Evolutionary conservation across 305 asterid genomes (phyloP).

Genomic region (Withania somnifera): DNA sequence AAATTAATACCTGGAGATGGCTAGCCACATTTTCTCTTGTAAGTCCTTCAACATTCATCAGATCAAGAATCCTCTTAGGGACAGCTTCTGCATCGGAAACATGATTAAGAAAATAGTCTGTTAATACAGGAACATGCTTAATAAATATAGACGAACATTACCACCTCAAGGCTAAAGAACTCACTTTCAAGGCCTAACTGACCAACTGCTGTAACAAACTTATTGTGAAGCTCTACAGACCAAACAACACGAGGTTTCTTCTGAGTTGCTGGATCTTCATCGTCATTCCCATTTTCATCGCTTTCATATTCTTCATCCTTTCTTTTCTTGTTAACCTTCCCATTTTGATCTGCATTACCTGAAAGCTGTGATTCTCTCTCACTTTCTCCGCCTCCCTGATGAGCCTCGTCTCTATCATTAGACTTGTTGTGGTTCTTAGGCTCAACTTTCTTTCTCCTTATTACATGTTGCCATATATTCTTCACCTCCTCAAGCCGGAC

Average conservation of each 20-base stretch:
- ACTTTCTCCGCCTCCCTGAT: slow-evolving; percentile 30
- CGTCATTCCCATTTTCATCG: slow-evolving; percentile 37
- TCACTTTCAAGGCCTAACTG: slow-evolving; percentile 58
- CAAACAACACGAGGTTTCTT: slow-evolving; percentile 74
- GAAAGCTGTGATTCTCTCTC: slow-evolving; percentile 19
- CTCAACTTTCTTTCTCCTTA: slow-evolving; percentile 40
- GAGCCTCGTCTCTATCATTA: slow-evolving; percentile 15
- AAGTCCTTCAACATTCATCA: slow-evolving; percentile 83
- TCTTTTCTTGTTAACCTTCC: slow-evolving; percentile 43
- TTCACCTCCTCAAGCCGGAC: slow-evolving; percentile 65
- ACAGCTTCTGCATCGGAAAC: slow-evolving; percentile 58
- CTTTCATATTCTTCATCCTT: slow-evolving; percentile 49
- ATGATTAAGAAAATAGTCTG: background rate
- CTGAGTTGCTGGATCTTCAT: slow-evolving; percentile 40
- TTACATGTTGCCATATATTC: slow-evolving; percentile 83
- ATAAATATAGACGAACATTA: background rate
- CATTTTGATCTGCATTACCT: slow-evolving; percentile 30
- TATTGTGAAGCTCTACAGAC: slow-evolving; percentile 62
- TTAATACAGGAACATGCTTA: background rate
- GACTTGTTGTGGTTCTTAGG: slow-evolving; percentile 27
- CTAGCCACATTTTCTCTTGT: slow-evolving; percentile 87
- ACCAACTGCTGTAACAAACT: slow-evolving; percentile 61
- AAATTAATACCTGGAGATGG: slow-evolving; percentile 66
- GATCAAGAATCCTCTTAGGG: slow-evolving; percentile 81
- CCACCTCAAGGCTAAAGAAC: background rate